These are phyloP conservation scores for Penicillium aurantiogriseum DNA, from an alignment of 2,329 filamentous ascomycete genomes.

Conservation along the genomic window DNA sequence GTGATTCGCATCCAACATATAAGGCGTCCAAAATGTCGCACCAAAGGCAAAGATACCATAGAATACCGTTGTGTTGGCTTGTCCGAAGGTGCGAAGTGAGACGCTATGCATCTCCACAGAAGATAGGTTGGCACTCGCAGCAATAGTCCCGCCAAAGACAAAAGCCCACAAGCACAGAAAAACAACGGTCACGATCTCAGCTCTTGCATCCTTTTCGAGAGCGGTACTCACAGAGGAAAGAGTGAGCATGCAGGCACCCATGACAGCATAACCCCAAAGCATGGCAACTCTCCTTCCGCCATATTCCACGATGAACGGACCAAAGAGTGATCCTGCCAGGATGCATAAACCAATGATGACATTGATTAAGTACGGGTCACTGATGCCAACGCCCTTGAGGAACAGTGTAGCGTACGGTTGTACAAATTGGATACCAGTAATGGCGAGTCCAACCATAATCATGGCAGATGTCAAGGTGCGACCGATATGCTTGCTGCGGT, in stretches of 20 bases:
- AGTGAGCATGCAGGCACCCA: slow-evolving; percentile 25
- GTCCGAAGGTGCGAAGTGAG: slow-evolving; percentile 26
- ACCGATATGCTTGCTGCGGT: slow-evolving; percentile 20
- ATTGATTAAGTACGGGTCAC: slow-evolving; percentile 21
- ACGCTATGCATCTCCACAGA: slow-evolving; percentile 27
- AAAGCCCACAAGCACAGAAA: slow-evolving; percentile 28
- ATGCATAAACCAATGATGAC: slow-evolving; percentile 17
- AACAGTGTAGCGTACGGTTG: slow-evolving; percentile 15
- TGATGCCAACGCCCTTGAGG: slow-evolving; percentile 21
- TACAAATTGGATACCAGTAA: slow-evolving; percentile 26
- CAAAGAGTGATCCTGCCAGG: slow-evolving; percentile 14
- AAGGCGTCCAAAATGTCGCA: slow-evolving; percentile 24
- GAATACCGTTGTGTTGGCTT: slow-evolving; percentile 23
- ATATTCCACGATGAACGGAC: slow-evolving; percentile 21
- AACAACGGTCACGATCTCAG: slow-evolving; percentile 20
- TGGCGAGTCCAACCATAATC: slow-evolving; percentile 26
- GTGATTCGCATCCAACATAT: slow-evolving; percentile 22
- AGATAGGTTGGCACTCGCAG: slow-evolving; percentile 17
- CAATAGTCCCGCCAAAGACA: slow-evolving; percentile 25
- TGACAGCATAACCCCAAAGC: slow-evolving; percentile 19
- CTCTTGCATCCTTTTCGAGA: slow-evolving; percentile 8
- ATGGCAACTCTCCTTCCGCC: slow-evolving; percentile 20
- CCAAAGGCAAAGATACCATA: slow-evolving; percentile 24
- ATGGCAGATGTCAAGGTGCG: slow-evolving; percentile 25
- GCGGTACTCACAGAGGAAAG: slow-evolving; percentile 20